These are phyloP conservation scores for Inonotus hispidus DNA, from an alignment of 1,284 basidiomycete genomes.

Conservation along the genomic window DNA sequence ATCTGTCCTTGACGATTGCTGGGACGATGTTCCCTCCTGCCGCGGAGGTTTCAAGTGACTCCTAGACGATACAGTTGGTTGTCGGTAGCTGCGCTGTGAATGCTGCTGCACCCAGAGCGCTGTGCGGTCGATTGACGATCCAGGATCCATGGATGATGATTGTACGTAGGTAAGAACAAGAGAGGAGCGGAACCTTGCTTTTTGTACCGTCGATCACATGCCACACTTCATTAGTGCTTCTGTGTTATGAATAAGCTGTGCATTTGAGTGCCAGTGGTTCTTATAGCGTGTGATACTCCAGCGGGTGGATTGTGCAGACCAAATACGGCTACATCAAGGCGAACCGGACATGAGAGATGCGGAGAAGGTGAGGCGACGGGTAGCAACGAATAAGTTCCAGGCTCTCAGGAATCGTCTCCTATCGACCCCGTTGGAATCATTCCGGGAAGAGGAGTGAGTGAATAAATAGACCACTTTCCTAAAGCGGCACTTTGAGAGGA, in stretches of 20 bases:
- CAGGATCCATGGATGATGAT: conserved; percentile 12
- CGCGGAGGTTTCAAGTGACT: neutral
- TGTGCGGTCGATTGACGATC: conserved; percentile 16
- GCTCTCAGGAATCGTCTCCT: conserved; percentile 4
- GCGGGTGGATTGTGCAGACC: conserved; percentile 10
- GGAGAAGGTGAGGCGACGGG: conserved; percentile 7
- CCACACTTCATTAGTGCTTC: conserved; percentile 5
- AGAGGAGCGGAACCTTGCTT: conserved; percentile 1
- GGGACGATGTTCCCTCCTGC: conserved; percentile 14
- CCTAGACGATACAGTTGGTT: conserved; percentile 2
- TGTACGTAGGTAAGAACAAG: neutral
- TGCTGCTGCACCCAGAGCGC: conserved; percentile 18
- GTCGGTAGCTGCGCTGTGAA: conserved; percentile 4
- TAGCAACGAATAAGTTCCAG: conserved; percentile 12
- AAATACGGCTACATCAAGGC: conserved; percentile 9
- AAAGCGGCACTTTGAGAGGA: neutral
- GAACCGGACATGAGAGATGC: neutral
- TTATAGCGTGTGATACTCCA: too few species aligned
- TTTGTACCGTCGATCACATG: conserved; percentile 18
- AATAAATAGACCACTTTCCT: conserved; percentile 5
- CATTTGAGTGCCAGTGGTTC: neutral
- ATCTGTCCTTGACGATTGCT: conserved; percentile 17
- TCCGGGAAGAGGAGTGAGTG: neutral
- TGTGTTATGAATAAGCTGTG: conserved; percentile 14
- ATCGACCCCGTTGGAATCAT: conserved; percentile 1